phyloP scores from a whole-genome alignment of 2,329 filamentous ascomycete genomes.

The Fragosphaeria purpurea region DNA sequence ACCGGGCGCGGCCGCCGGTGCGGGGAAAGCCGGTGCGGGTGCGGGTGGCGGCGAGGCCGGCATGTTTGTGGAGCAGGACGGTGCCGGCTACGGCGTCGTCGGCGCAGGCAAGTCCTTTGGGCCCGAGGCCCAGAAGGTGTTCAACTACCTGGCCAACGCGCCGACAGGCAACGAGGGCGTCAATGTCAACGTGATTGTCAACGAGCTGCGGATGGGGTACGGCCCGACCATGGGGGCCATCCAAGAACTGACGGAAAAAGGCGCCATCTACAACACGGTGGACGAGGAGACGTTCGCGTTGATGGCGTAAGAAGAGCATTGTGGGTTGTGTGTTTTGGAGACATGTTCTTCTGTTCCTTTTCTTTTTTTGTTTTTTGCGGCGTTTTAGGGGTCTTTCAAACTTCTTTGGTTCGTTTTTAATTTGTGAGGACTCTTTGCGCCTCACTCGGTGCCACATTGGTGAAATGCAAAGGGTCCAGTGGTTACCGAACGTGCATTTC shows the following conservation, averaged over 20 bases:
- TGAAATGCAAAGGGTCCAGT: no score
- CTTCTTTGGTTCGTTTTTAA: no score
- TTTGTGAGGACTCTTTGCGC: no score
- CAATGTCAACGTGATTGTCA: constrained; percentile 68
- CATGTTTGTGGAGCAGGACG: constrained; percentile 43
- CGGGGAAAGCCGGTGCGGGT: constrained; percentile 24
- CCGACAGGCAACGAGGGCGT: constrained; percentile 73
- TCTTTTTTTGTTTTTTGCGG: no score
- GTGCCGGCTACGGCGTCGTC: constrained; percentile 19
- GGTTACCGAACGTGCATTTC: no score
- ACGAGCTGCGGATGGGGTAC: constrained; percentile 52
- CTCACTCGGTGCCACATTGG: no score
- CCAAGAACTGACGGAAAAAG: constrained; percentile 65
- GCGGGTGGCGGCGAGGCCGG: constrained; percentile 29
- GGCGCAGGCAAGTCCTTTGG: constrained; percentile 39
- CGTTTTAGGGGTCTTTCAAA: no score
- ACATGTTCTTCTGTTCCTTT: no score
- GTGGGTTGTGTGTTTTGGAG: no score
- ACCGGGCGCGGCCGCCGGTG: constrained; percentile 22
- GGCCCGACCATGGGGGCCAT: constrained; percentile 66
- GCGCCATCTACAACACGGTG: constrained; percentile 79
- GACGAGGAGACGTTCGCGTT: constrained; percentile 71
- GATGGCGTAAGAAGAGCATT: background rate
- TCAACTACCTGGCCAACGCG: constrained; percentile 54
- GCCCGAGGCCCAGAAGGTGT: constrained; percentile 57